These are phyloP conservation scores for Arabidopsis thaliana DNA, from an alignment of 345 rosid genomes.

Conservation along the genomic window DNA sequence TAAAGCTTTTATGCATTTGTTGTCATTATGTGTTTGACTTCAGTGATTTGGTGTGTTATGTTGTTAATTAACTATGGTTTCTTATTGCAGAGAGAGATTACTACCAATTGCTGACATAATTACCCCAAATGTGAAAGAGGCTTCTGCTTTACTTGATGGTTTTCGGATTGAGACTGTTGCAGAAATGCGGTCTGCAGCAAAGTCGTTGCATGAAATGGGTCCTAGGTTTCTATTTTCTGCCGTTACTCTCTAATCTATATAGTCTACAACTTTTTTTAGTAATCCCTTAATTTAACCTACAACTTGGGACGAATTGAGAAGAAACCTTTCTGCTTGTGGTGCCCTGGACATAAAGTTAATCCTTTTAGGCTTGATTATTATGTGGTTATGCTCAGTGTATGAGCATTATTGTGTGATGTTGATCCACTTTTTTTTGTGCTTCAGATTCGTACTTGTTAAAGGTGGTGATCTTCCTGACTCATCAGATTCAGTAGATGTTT, in stretches of 20 bases:
- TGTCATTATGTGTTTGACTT: not conserved
- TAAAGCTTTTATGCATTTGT: conserved; percentile 43
- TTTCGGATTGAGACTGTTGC: conserved; percentile 60
- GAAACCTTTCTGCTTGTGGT: not conserved
- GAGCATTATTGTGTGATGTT: conserved; percentile 12
- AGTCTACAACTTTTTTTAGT: not conserved
- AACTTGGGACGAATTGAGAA: not conserved
- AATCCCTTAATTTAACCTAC: not conserved
- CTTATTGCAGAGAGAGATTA: conserved; percentile 70
- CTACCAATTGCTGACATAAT: conserved; percentile 82
- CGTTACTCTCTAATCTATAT: not conserved
- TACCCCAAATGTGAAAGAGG: conserved; percentile 93
- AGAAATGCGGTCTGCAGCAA: conserved; percentile 82
- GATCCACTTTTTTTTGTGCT: conserved; percentile 17
- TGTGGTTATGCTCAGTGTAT: not conserved
- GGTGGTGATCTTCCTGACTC: conserved; percentile 95
- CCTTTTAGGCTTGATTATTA: conserved; percentile 1
- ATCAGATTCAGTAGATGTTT: conserved; percentile 82
- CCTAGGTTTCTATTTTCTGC: conserved; percentile 63
- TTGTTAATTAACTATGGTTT: conserved; percentile 22
- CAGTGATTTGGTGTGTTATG: not conserved
- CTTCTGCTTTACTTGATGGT: conserved; percentile 84
- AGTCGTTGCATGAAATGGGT: conserved; percentile 74
- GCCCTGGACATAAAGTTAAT: not conserved
- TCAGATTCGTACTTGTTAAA: conserved; percentile 88